Percentiles rank a stretch among this genome's conserved stretches.
Conservation (phyloP, 371 early-diverging fungal species). For the Coemansia sp. region DNA sequence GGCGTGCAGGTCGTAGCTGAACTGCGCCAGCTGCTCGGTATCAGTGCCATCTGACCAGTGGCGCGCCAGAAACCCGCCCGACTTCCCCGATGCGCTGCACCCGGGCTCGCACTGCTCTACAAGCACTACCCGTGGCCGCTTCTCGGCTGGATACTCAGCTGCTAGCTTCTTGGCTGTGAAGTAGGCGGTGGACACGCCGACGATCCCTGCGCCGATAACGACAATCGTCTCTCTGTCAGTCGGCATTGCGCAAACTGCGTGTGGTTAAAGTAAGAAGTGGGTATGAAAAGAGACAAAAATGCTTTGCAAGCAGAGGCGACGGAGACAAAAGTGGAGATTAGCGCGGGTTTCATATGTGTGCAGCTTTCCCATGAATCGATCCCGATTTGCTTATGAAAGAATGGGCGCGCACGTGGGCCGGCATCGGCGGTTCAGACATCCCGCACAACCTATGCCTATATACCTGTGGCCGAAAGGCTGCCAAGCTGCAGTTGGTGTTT, state of each 20-base stretch:
- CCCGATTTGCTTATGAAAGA: too few species aligned
- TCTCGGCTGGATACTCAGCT: constrained; percentile 27
- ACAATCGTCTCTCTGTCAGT: constrained; percentile 48
- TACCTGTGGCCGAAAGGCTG: too few species aligned
- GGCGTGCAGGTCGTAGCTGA: constrained; percentile 63
- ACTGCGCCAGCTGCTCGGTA: constrained; percentile 54
- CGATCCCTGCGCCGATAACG: constrained; percentile 61
- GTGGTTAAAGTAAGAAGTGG: too few species aligned
- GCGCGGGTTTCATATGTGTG: too few species aligned
- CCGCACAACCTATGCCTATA: too few species aligned
- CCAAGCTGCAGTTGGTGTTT: too few species aligned
- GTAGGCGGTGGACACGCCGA: constrained; percentile 66
- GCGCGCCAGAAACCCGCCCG: constrained; percentile 71
- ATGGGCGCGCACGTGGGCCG: too few species aligned
- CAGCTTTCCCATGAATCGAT: too few species aligned
- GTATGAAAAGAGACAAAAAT: too few species aligned
- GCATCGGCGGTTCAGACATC: too few species aligned
- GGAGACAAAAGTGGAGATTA: too few species aligned
- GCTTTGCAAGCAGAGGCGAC: too few species aligned
- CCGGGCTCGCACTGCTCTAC: constrained; percentile 64
- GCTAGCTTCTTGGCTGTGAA: constrained; percentile 55
- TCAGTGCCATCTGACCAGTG: constrained; percentile 63
- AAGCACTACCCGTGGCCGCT: constrained; percentile 52
- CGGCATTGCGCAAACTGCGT: constrained; percentile 4
- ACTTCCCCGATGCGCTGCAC: constrained; percentile 66